Evolutionary conservation across 192 early-diverging fungal genomes (phyloP), one percentile per base, ranked within the genome.

Genomic region (Phycomyces nitens): DNA sequence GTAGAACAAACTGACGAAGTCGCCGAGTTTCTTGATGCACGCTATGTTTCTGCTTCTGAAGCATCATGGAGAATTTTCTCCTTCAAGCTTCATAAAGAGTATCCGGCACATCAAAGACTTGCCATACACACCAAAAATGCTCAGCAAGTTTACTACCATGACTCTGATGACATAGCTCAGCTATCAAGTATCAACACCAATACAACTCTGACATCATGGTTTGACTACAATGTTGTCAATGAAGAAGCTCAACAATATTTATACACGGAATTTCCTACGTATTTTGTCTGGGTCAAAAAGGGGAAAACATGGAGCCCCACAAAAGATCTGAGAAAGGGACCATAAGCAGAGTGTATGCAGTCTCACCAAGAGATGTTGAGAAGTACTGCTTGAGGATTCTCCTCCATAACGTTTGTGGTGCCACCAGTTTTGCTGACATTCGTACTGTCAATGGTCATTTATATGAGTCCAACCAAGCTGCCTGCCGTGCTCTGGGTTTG

Each of bases 61-160:
- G 56, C 58, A 26, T 57, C 57, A 9, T 77, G 64, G 56, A 58
- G 68, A 49, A 67, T 77, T 5, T 70, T 69, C 26, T 18, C 18
- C 27, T 77, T 72, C 34, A 12, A 16, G 41, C 41, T 72, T 27
- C 70, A 77, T 41, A 26, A 50, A 55, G 68, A 63, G 27, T 67
- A 47, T 21, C 75, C 70, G 9, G 23, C n/a, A 9, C 42, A 71
- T 11, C 16, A 49, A 41, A 60, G 68, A 9, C 47, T 77, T 23
- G 50, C 56, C 8, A 62, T 76, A 4, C 66, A 76, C 43, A 21
- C 63, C 0, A 42, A 52, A 22, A 51, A 62, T 26, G 11, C 52
- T 29, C 70, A 77, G 12, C 12, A 15, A 21, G 38, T 57, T 16
- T 57, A 16, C 8, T 57, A 40, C 40, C 0, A 0, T 14, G 38